These are phyloP conservation scores for Trametes coccinea DNA, from an alignment of 768 basidiomycete genomes.

Conservation along the genomic window DNA sequence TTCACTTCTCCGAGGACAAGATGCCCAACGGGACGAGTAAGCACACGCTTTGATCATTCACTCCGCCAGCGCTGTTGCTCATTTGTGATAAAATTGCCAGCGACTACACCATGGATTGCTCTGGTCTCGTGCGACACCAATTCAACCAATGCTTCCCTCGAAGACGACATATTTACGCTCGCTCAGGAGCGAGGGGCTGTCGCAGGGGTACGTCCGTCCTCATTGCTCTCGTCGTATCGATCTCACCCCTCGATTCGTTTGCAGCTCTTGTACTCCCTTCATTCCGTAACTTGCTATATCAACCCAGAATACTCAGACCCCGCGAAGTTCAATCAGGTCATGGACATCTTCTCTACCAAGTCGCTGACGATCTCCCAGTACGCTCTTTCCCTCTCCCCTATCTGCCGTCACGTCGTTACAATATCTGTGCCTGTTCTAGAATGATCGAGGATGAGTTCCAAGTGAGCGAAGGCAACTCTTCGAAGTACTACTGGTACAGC, in stretches of 20 bases:
- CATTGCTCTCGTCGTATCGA: background rate
- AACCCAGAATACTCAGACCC: conserved; percentile 69
- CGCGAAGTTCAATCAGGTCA: conserved; percentile 62
- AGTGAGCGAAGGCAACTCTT: conserved; percentile 43
- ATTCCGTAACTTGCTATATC: conserved; percentile 72
- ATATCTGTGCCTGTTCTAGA: conserved; percentile 28
- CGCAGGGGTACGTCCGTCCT: conserved; percentile 58
- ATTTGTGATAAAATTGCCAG: conserved; percentile 23
- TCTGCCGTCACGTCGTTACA: background rate
- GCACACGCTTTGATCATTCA: conserved; percentile 22
- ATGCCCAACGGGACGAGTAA: conserved; percentile 48
- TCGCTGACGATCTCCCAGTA: conserved; percentile 33
- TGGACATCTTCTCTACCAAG: conserved; percentile 79
- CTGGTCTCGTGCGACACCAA: conserved; percentile 83
- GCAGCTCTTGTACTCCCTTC: conserved; percentile 77
- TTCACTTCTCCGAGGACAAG: conserved; percentile 76
- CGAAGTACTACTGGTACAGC: conserved; percentile 57
- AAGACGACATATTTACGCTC: conserved; percentile 79
- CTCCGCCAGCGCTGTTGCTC: too few relatives aligned
- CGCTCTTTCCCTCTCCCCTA: background rate
- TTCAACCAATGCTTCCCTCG: conserved; percentile 58
- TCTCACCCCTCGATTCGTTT: background rate
- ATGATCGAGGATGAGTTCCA: conserved; percentile 59
- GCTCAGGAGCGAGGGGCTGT: conserved; percentile 78
- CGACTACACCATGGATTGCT: conserved; percentile 88